These are phyloP conservation scores for Cystofilobasidium ferigula DNA, from an alignment of 768 basidiomycete genomes.

Conservation along the genomic window DNA sequence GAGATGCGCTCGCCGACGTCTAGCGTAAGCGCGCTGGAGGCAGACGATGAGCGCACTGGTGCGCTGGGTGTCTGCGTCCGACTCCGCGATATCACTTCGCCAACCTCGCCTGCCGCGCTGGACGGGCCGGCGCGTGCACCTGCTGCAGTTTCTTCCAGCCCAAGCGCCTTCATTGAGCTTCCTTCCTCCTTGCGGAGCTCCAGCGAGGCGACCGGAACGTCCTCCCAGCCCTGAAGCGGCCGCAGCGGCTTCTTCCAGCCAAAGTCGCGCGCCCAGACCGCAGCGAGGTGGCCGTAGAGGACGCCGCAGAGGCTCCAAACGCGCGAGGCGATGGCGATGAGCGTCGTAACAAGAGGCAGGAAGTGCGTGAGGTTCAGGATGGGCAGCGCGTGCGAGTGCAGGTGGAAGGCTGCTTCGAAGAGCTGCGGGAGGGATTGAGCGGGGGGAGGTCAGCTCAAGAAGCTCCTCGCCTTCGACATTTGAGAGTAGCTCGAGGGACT, in stretches of 20 bases:
- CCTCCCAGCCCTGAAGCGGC: neutral
- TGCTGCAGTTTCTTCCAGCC: too few relatives aligned
- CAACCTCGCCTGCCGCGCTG: neutral
- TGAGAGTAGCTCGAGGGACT: neutral
- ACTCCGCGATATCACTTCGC: neutral
- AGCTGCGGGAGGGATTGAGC: neutral
- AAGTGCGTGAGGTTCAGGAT: conserved; percentile 23
- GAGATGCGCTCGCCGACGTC: neutral
- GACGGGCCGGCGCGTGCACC: too few relatives aligned
- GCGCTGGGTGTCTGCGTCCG: neutral
- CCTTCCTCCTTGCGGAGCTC: neutral
- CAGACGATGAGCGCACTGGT: neutral
- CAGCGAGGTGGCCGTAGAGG: conserved; percentile 11
- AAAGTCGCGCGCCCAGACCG: conserved; percentile 1
- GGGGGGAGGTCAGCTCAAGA: neutral
- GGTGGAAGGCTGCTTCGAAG: neutral
- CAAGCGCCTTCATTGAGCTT: neutral
- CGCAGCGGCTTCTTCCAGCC: conserved; percentile 8
- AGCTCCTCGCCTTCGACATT: neutral
- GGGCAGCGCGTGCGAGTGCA: conserved; percentile 7
- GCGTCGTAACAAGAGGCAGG: conserved; percentile 17
- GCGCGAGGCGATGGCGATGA: conserved; percentile 15
- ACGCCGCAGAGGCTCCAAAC: conserved; percentile 10
- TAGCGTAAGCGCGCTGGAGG: neutral
- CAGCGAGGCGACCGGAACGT: neutral